Evolutionary conservation across 352 stramenopile species (phyloP), one percentile per base, ranked within the genome.

Genomic region (Globisporangium nodosum): DNA sequence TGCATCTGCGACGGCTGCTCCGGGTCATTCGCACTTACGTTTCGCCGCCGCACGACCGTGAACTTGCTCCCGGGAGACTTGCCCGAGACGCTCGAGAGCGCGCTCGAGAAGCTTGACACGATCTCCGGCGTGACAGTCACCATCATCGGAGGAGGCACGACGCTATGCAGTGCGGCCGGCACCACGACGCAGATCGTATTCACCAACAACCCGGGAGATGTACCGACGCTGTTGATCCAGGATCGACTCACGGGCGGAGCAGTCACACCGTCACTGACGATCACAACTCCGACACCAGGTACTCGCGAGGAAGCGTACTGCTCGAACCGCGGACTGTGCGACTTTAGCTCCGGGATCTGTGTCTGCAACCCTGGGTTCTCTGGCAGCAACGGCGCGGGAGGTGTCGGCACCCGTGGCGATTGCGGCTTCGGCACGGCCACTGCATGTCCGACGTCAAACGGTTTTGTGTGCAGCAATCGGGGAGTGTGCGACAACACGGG

Each of bases 281-380:
- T 74, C 31, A 50, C 55, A 11, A 40, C 60, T 0, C 48, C 56
- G 13, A 65, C 63, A 13, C 56, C 69, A 21, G 81, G 81, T 20
- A 88, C 71, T 0, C 74, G 73, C 3, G 78, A 87, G 43, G 71
- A 81, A 43, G 63, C 52, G 5, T 73, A 95, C 65, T 98, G 94
- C 66, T 92, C 87, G 0, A 97, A 97, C 63, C 74, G 71, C 37
- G 86, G 87, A 20, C 40, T 56, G 2, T 96, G 85, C 33, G 73
- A 95, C 39, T 65, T 72, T 21, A 60, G 40, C 12, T 78, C 69
- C 0, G 87, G 87, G 12, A 45, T 87, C n/a, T 96, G 88, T 58
- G 71, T 68, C n/a, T 96, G 88, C 49, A 37, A 53, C 5, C 39
- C 65, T 3, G 80, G 80, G 15, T 96, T 91, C 59, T 59, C 63